Base-by-base conservation (phyloP, 352 stramenopile species). In the Thalassiosira hispida region DNA sequence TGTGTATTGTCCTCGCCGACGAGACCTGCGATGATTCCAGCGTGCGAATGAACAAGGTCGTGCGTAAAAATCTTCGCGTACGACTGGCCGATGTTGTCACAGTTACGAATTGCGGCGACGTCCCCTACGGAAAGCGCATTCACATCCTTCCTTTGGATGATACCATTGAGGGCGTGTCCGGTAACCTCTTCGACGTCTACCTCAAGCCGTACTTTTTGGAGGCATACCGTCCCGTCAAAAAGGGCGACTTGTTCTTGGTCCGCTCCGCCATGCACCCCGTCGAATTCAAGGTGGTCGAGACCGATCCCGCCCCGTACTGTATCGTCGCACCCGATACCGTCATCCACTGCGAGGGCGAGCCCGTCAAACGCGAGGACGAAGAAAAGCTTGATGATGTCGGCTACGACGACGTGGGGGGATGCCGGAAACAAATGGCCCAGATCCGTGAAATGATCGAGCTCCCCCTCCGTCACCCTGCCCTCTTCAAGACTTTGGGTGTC, bases 391-490 rank as follows among this genome's bases (percentile, higher is more conserved):
- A 99, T 86, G 97, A 99, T 70, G 97, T 99, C 5, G 97, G 97
- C 42, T 99, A 99, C 84, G 97, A 99, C 73, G 97, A 99, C 90
- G 98, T 99, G 69, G 97, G 97, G 64, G 97, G 97, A 61, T 99
- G 97, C 81, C 94, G 97, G 56, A 97, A 97, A 61, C 97, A 99
- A 81, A 99, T 99, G 96, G 97, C 96, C 3, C 97, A 99, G 91
- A 99, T 99, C 87, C 95, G 97, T 61, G 97, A 99, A 90, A 99
- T 99, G 97, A 99, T 99, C 72, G 97, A 99, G 88, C 86, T 99
- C 65, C 98, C 98, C 25, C 90, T 99, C 57, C 94, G 97, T 66
- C 97, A 99, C 86, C 98, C 98, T 20, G 91, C 92, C 64, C 91
- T 99, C 4, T 99, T 99, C 92, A 99, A 99, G 91, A 99, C 97